phyloP scores from a whole-genome alignment of 1,284 basidiomycete species.

The Apiotrichum montevideense region DNA sequence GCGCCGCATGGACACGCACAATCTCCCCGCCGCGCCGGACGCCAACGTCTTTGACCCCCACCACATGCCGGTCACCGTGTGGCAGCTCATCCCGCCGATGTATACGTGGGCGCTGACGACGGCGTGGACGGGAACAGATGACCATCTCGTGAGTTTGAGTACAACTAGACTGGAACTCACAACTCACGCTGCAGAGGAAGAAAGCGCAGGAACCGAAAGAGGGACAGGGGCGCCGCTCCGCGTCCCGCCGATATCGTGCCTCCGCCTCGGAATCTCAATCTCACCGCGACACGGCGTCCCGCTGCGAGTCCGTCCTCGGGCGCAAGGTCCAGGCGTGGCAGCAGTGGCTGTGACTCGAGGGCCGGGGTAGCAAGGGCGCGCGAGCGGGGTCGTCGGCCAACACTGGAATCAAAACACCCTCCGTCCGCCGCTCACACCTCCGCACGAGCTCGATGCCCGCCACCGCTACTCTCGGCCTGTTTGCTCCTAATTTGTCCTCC shows the following conservation, averaged over 20 bases:
- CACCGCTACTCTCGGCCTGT: no score
- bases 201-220: not conserved
- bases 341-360: slow-evolving; percentile 12
- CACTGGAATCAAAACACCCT: no score
- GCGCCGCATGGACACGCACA: slow-evolving; percentile 14
- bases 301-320: not conserved
- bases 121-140: slow-evolving; percentile 12
- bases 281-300: not conserved
- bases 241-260: not conserved
- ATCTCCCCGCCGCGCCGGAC: not conserved
- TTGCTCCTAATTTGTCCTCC: no score
- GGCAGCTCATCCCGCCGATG: slow-evolving; percentile 18
- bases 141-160: not conserved
- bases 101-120: slow-evolving; percentile 19
- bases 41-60: slow-evolving; percentile 19
- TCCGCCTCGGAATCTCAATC: not conserved
- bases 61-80: slow-evolving; percentile 16
- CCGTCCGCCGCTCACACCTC: no score
- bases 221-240: not conserved
- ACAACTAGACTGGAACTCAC: not conserved
- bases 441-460: no score
- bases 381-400: no score
- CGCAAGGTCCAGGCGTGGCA: slow-evolving; percentile 15
- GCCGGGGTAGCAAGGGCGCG: no score
- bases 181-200: no score